phyloP scores from a whole-genome alignment of 306 rosid species.

The Rosa lucieae region DNA sequence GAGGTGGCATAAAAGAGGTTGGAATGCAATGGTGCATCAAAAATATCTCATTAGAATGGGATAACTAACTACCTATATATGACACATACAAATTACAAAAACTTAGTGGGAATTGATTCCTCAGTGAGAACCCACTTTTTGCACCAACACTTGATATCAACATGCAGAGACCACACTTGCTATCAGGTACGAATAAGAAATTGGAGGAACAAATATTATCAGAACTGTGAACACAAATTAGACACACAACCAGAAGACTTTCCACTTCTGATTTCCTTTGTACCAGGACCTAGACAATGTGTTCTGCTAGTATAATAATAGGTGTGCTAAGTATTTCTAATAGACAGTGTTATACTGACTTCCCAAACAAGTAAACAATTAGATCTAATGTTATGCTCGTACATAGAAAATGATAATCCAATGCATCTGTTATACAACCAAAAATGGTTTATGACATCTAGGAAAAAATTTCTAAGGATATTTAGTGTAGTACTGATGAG shows the following conservation, averaged over 20 bases:
- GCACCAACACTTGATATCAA: slow-evolving; percentile 1
- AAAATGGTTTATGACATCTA: neutral
- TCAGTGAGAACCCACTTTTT: neutral
- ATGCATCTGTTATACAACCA: neutral
- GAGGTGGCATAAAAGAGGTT: slow-evolving; percentile 1
- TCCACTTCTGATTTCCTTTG: neutral
- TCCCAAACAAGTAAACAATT: neutral
- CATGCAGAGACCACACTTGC: neutral
- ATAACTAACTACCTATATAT: neutral
- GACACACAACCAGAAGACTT: neutral
- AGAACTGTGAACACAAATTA: neutral
- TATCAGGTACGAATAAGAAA: neutral
- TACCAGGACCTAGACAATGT: neutral
- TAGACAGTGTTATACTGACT: neutral
- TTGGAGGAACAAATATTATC: neutral
- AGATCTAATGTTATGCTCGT: neutral
- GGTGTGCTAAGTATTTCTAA: neutral
- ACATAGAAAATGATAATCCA: neutral
- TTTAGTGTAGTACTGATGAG: neutral
- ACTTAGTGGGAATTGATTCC: neutral
- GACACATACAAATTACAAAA: neutral
- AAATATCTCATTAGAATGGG: neutral
- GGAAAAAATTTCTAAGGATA: slow-evolving; percentile 1
- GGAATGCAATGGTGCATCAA: neutral
- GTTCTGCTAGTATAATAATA: neutral